These are phyloP conservation scores for Yarrowia sp. DNA, from an alignment of 805 yeast species.

Conservation along the genomic window DNA sequence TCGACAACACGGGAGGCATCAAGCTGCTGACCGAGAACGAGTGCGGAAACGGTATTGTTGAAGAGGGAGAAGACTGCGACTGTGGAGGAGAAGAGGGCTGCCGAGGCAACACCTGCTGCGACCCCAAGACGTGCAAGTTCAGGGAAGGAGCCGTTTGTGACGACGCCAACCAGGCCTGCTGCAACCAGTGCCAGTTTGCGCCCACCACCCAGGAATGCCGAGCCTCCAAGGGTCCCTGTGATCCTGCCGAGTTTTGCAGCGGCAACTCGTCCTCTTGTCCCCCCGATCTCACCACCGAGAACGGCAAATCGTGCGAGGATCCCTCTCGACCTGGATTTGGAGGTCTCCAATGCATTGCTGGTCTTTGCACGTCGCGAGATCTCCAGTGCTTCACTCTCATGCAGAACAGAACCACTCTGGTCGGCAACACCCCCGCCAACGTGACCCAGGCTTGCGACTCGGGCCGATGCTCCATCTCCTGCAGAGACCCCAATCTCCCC, in stretches of 20 bases:
- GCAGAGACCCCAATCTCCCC: slow-evolving; percentile 44
- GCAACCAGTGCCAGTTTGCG: slow-evolving; percentile 48
- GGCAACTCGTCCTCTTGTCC: slow-evolving; percentile 51
- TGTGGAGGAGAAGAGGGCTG: slow-evolving; percentile 52
- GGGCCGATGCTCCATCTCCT: slow-evolving; percentile 46
- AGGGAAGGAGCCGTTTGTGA: slow-evolving; percentile 40
- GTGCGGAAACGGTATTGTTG: slow-evolving; percentile 53
- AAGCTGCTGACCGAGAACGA: slow-evolving; percentile 47
- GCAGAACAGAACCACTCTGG: slow-evolving; percentile 43
- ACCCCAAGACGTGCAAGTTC: slow-evolving; percentile 49
- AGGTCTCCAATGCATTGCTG: slow-evolving; percentile 46
- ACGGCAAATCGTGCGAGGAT: slow-evolving; percentile 47
- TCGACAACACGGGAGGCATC: slow-evolving; percentile 46
- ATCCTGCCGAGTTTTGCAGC: slow-evolving; percentile 49
- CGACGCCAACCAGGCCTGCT: slow-evolving; percentile 45
- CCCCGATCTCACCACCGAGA: slow-evolving; percentile 43
- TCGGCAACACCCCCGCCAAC: slow-evolving; percentile 43
- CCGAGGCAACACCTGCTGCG: slow-evolving; percentile 47
- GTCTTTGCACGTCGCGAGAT: slow-evolving; percentile 51
- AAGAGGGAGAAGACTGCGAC: slow-evolving; percentile 53
- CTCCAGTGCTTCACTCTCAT: slow-evolving; percentile 48
- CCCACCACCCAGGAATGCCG: slow-evolving; percentile 47
- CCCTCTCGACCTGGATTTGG: slow-evolving; percentile 38
- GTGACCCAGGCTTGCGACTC: slow-evolving; percentile 47
- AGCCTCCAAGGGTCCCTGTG: slow-evolving; percentile 49